Base-by-base conservation (phyloP, 352 stramenopile genomes). In the Globisporangium middletonii region DNA sequence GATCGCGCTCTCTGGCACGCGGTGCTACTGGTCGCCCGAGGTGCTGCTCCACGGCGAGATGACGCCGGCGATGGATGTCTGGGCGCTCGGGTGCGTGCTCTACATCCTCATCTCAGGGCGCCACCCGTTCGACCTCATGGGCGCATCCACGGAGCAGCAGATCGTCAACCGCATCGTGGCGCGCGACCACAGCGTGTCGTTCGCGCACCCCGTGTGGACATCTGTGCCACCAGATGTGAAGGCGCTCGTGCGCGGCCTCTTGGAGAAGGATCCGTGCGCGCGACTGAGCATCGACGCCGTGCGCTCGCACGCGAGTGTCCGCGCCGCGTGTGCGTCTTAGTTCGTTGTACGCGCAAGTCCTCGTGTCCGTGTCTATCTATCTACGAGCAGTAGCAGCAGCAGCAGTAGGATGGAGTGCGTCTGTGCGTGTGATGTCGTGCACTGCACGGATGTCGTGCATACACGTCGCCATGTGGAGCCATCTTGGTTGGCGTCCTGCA, bases 81-180 rank as follows among this genome's bases (percentile, higher is more conserved):
- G 87, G 87, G 79, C 86, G 5, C 73, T 96, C 4, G 87, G 87
- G 2, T 95, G 86, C 64, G 82, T 95, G 46, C 62, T 96, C 46
- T 95, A 90, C 65, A 95, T 96, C 57, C 77, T 96, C 60, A 75
- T 96, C 54, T 76, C 74, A 18, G 87, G 87, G 1, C 71, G 79
- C 23, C 87, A 96, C 46, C 87, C 87, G n/a, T 96, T 96, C 59
- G 87, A 96, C 56, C 72, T 86, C 43, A 83, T 75, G 33, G 87
- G 87, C 38, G 72, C 62, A n/a, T 83, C 83, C 2, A 89, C 62
- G 1, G 87, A 96, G 58, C 72, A 81, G 33, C 71, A 95, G 66
- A 76, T 96, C 35, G 52, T 95, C 15, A 67, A 83, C 9, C 82
- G 83, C 26, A 15, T 53, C 28, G 65, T 90, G 18, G 59, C 65